Evolutionary conservation across 306 rosid species (phyloP), one percentile per base, ranked within the genome.

Genomic region (Quercus glauca): DNA sequence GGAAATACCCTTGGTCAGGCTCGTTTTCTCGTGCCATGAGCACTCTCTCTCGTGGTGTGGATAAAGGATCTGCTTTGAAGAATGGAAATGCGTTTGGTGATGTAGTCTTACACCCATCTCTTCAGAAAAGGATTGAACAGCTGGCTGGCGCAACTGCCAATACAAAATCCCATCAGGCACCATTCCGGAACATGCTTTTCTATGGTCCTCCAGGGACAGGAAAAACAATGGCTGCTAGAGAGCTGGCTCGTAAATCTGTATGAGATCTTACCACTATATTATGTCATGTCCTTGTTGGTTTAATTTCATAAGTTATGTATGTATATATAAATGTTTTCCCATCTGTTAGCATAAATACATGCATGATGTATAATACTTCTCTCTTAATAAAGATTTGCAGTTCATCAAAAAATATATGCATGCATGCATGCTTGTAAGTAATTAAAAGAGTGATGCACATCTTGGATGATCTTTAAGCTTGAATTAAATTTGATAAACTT

Each of bases 121-220:
- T 96, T 76, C 83, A 88, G 28, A 96, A 88, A 75, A 86, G 98
- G 83, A 96, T 96, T 45, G 87, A 90, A 82, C 99, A 96, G 83
- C 84, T 96, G 76, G 86, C 99, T 65, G 82, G 85, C 49, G 98
- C 99, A 82, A 96, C 99, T 37, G 93, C 97, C 35, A 93, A 96
- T 86, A 96, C 99, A 67, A 96, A 96, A 84, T 88, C 96, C 20
- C 99, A 96, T 85, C 93, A 93, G 79, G 99, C 99, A 52, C 99
- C 98, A 5, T 96, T 93, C 77, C 91, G 99, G 69, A 96, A 96
- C 82, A 93, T 96, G 93, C 93, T 96, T 78, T 96, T 96, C 79
- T 96, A 96, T 85, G 98, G 99, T 21, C 97, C 99, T 88, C 98
- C 98, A 20, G 99, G 99, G 85, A 96, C 99, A 56, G 99, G 99